Evolutionary conservation across 1,284 basidiomycete genomes (phyloP), one percentile per base, ranked within the genome.

Genomic region (Cryptococcus floricola): DNA sequence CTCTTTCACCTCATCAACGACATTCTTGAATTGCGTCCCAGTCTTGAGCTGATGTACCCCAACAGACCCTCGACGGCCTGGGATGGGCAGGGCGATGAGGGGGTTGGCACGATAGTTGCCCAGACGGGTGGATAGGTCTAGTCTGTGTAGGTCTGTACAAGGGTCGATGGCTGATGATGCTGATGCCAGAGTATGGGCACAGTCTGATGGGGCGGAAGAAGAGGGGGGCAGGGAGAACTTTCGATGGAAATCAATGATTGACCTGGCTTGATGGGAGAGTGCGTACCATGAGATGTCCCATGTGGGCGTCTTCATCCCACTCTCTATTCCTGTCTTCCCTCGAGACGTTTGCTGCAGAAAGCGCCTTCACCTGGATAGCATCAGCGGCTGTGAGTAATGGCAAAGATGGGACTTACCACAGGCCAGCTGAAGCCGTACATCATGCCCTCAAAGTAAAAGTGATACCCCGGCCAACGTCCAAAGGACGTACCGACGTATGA

Each of bases 201-300:
- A 42, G 16, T n/a, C 16, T 42, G 16, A 7, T 7, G 41, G 41
- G 41, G 41, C 41, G 19, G 41, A 42, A 7, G 14, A 23, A n/a
- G 19, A 23, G 12, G 57, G 57, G 6, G 53, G 57, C n/a, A 54
- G 28, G n/a, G 57, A 58, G 25, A 28, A 54, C 31, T 47, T 58
- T 12, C 13, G 31, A 38, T 53, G 23, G 14, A 13, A n/a, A 14
- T 14, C 43, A 38, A n/a, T 23, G 37, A 27, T 23, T 3, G 52
- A 38, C 9, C 34, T 45, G 48, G 38, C 16, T 19, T 23, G 16
- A 54, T 38, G 19, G 53, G 52, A 39, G 52, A 44, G 19, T 3
- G 54, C 62, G 23, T 38, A 68, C 63, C 63, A 68, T 62, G 16
- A 66, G 39, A 16, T 49, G 47, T 9, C 65, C 67, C 39, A 62